Base-by-base conservation (phyloP, 257 asterid genomes). In the Mitragyna speciosa region DNA sequence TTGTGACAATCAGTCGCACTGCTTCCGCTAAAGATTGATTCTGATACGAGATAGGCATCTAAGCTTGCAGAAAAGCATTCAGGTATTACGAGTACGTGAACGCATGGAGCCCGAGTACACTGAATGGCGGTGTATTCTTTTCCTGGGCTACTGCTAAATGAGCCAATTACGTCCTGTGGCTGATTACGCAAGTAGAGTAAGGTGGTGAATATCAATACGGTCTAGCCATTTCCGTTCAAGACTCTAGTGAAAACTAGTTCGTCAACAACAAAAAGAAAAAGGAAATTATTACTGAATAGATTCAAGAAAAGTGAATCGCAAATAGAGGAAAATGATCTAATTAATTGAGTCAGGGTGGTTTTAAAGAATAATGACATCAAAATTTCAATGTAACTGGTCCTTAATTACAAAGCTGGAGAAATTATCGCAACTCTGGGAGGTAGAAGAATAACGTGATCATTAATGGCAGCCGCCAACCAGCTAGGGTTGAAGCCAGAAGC, bases 301-400 rank as follows among this genome's bases (percentile, higher is more conserved):
- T 41, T 28, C 7, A 70, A 71, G 39, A 45, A 11, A 12, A 43
- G 2, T 70, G 58, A n/a, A 45, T 24, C 14, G 1, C 49, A 22
- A 70, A n/a, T n/a, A 70, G 0, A 11, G 49, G 22, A 22, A 22
- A 22, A 20, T 19, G 14, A 70, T 41, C 17, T 11, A 72, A 49
- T 72, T 58, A 48, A 48, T 8, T 36, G 7, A 12, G 59, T 58
- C 15, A 1, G 17, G 17, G 5, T 15, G n/a, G 68, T n/a, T 19
- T 5, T 2, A 61, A 70, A 36, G 76, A n/a, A 78, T 78, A 65
- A 73, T 80, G 48, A 73, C 61, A 59, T 24, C 73, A 73, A 80
- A 73, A 73, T 73, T 79, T 79, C 43, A 61, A 63, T 28, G 65
- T 36, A 24, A 28, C 12, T 9, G 47, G 20, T 2, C 11, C 31